Conservation (phyloP, 2,329 filamentous ascomycete genomes). For the Aureobasidium vineae region DNA sequence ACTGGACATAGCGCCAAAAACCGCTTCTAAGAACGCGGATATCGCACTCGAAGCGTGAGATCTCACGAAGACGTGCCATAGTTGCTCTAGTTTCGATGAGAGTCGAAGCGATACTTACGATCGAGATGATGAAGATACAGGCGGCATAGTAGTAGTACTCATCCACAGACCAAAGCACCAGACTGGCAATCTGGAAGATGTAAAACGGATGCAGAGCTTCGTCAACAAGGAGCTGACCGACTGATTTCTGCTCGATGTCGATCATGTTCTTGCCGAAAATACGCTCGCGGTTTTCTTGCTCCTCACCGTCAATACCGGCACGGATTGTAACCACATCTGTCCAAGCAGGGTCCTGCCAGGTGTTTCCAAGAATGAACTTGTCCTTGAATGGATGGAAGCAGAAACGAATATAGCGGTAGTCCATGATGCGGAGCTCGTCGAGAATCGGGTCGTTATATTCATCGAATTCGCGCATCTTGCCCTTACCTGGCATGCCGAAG, state of each 20-base stretch:
- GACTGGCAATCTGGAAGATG: constrained; percentile 93
- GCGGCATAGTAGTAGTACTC: constrained; percentile 97
- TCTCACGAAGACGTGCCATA: constrained; percentile 84
- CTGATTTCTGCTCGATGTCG: constrained; percentile 87
- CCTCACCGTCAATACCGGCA: constrained; percentile 79
- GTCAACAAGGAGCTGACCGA: constrained; percentile 78
- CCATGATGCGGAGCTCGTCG: constrained; percentile 69
- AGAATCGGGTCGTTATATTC: constrained; percentile 75
- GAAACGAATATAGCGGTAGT: constrained; percentile 93
- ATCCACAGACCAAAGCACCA: constrained; percentile 91
- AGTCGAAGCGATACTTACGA: constrained; percentile 86
- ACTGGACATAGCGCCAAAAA: constrained; percentile 89
- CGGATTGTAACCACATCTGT: constrained; percentile 72
- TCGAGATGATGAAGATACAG: constrained; percentile 92
- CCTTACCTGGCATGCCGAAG: constrained; percentile 64
- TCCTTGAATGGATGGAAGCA: constrained; percentile 87
- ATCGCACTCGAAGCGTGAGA: constrained; percentile 93
- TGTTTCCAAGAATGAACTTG: constrained; percentile 80
- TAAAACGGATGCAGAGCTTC: constrained; percentile 99
- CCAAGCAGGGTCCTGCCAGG: constrained; percentile 95
- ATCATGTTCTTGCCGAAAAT: constrained; percentile 91
- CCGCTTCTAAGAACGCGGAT: constrained; percentile 89
- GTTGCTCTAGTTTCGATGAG: constrained; percentile 89
- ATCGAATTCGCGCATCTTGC: constrained; percentile 63
- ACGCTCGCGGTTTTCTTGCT: constrained; percentile 75